Evolutionary conservation across 1,284 basidiomycete genomes (phyloP).

Genomic region (Sporisorium exsertum): DNA sequence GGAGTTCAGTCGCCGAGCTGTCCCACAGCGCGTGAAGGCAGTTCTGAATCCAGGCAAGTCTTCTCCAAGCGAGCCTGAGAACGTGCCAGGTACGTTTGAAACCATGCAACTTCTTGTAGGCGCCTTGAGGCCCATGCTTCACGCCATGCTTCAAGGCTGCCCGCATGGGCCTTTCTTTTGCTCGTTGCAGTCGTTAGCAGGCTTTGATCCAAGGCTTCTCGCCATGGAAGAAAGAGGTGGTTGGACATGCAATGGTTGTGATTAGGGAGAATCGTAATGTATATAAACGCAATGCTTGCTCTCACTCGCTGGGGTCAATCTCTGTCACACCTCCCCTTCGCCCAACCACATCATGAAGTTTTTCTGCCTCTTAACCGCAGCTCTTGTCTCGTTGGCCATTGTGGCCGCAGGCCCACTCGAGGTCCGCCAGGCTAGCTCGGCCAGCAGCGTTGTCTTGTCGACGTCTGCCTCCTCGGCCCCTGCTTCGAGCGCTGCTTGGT

Average conservation of each 20-base stretch:
- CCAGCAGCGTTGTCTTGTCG: conserved; percentile 12
- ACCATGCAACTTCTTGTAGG: neutral
- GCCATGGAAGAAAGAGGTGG: neutral
- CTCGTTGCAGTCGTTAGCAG: neutral
- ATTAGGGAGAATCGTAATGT: neutral
- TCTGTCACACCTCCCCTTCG: neutral
- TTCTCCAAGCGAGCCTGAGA: conserved; percentile 21
- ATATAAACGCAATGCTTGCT: neutral
- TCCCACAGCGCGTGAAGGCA: neutral
- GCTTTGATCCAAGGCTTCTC: neutral
- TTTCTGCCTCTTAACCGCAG: conserved; percentile 21
- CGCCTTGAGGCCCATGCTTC: neutral
- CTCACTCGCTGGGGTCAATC: neutral
- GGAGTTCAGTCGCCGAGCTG: neutral
- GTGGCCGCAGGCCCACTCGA: conserved; percentile 26
- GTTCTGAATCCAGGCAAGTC: neutral
- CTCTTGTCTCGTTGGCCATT: conserved; percentile 11
- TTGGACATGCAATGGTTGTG: neutral
- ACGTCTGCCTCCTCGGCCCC: neutral
- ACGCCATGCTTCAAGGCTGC: neutral
- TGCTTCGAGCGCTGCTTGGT: neutral
- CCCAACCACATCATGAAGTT: conserved; percentile 21
- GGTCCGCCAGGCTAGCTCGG: conserved; percentile 25
- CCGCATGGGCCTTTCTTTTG: conserved; percentile 1
- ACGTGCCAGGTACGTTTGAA: conserved; percentile 21